Percentiles rank a stretch among this genome's conserved stretches.
Conservation (phyloP, 495 filamentous ascomycete species). For the Melanomma pulvis-pyrius region DNA sequence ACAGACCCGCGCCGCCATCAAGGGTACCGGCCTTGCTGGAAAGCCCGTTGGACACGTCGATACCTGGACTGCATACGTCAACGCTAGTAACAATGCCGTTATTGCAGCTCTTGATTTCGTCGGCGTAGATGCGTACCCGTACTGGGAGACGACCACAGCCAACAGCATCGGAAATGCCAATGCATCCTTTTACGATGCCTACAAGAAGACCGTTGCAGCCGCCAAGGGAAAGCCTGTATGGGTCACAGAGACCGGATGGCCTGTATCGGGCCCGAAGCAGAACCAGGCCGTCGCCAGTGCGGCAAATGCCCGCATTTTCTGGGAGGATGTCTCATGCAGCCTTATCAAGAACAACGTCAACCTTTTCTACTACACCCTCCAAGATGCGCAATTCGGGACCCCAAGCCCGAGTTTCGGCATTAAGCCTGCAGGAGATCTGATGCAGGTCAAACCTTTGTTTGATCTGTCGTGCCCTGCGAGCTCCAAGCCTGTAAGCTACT, state of each 20-base stretch:
- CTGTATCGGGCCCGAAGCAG: slow-evolving; percentile 64
- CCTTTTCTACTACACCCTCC: slow-evolving; percentile 77
- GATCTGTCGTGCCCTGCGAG: slow-evolving; percentile 40
- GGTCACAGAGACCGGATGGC: slow-evolving; percentile 91
- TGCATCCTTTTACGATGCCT: slow-evolving; percentile 64
- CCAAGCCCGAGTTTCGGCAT: slow-evolving; percentile 74
- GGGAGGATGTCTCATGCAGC: slow-evolving; percentile 75
- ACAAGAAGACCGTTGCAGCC: slow-evolving; percentile 59
- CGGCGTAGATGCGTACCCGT: slow-evolving; percentile 67
- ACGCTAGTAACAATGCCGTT: slow-evolving; percentile 70
- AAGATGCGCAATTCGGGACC: slow-evolving; percentile 60
- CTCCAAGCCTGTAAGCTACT: slow-evolving; percentile 7
- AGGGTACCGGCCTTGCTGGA: slow-evolving; percentile 58
- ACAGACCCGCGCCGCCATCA: slow-evolving; percentile 61
- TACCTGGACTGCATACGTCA: slow-evolving; percentile 86
- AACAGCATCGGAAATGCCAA: slow-evolving; percentile 67
- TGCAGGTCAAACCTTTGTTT: slow-evolving; percentile 42
- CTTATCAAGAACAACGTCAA: slow-evolving; percentile 65
- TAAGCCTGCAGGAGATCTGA: slow-evolving; percentile 53
- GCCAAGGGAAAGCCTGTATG: slow-evolving; percentile 73
- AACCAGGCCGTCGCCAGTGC: slow-evolving; percentile 64
- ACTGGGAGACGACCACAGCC: slow-evolving; percentile 68
- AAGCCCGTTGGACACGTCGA: slow-evolving; percentile 82
- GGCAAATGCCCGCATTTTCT: slow-evolving; percentile 77
- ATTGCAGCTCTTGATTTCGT: slow-evolving; percentile 73